Conservation (phyloP, 1,139 yeast genomes). For the Zygoascus meyerae region DNA sequence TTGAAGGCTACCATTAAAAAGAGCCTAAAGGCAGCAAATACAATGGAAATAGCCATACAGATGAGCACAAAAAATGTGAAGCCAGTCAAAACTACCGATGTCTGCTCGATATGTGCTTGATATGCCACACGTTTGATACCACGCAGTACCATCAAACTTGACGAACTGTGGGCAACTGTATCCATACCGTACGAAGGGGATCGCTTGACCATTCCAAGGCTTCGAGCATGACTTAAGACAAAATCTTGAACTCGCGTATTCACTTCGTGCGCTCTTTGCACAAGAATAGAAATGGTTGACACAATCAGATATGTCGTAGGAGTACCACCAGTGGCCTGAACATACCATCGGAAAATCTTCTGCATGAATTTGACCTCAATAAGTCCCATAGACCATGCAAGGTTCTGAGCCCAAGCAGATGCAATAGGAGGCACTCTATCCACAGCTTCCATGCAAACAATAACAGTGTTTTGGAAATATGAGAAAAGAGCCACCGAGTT, state of each 20-base stretch:
- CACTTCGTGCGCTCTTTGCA: slow-evolving; percentile 44
- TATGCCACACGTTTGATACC: slow-evolving; percentile 94
- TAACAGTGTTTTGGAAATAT: slow-evolving; percentile 89
- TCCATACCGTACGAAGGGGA: slow-evolving; percentile 3
- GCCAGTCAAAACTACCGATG: slow-evolving; percentile 79
- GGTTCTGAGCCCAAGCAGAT: slow-evolving; percentile 95
- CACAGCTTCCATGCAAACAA: slow-evolving; percentile 93
- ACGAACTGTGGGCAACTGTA: slow-evolving; percentile 19
- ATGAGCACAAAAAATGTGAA: slow-evolving; percentile 79
- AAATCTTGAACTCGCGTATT: slow-evolving; percentile 6
- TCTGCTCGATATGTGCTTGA: slow-evolving; percentile 75
- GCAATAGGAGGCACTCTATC: slow-evolving; percentile 94
- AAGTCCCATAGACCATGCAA: slow-evolving; percentile 93
- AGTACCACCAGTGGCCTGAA: slow-evolving; percentile 88
- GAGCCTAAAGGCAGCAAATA: slow-evolving; percentile 20
- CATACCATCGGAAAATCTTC: slow-evolving; percentile 84
- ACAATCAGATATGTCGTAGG: slow-evolving; percentile 62
- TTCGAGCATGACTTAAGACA: slow-evolving; percentile 1
- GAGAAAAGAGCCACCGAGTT: slow-evolving; percentile 85
- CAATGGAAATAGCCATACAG: slow-evolving; percentile 29
- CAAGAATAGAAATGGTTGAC: slow-evolving; percentile 56
- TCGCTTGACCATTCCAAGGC: slow-evolving; percentile 1
- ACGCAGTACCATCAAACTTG: slow-evolving; percentile 51
- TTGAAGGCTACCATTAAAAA: slow-evolving; percentile 17
- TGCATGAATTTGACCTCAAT: slow-evolving; percentile 75